These are phyloP conservation scores for Amniculicola lignicola DNA, from an alignment of 495 filamentous ascomycete genomes.

Conservation along the genomic window DNA sequence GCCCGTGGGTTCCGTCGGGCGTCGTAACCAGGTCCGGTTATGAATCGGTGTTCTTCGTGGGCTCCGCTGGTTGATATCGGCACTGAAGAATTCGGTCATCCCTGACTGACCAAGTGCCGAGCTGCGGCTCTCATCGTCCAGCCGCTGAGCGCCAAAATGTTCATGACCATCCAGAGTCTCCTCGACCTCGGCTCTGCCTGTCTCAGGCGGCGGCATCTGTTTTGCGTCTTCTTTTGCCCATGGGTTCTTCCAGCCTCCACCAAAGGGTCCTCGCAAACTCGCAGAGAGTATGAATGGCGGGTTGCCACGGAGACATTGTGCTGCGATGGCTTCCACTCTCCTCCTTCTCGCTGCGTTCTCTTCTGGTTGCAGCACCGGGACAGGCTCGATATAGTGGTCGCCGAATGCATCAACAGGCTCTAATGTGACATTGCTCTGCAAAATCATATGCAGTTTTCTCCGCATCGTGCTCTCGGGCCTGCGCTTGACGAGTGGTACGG, in stretches of 20 bases:
- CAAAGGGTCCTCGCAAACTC: slow-evolving; percentile 25
- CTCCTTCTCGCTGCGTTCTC: slow-evolving; percentile 25
- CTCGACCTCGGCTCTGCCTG: too few species aligned
- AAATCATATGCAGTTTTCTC: too few species aligned
- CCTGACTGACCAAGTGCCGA: too few species aligned
- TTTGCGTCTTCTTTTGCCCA: slow-evolving; percentile 18
- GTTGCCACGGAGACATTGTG: slow-evolving; percentile 19
- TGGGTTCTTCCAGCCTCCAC: slow-evolving; percentile 29
- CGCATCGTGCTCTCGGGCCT: too few species aligned
- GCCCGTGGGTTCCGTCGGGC: background rate
- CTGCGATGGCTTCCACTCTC: slow-evolving; percentile 24
- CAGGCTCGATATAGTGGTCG: background rate
- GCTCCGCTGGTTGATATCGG: background rate
- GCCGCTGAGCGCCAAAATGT: background rate
- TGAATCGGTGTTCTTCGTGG: background rate
- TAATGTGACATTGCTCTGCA: too few species aligned
- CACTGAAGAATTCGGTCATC: slow-evolving; percentile 17
- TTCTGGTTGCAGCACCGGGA: background rate
- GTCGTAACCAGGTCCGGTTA: slow-evolving; percentile 4
- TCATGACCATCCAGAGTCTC: background rate
- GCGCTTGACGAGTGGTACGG: too few species aligned
- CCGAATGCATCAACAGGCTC: background rate
- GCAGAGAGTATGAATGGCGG: slow-evolving; percentile 25
- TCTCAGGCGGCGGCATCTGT: too few species aligned
- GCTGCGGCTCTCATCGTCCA: too few species aligned